A percentile compares a stretch with the other conserved stretches of the same genome.
phyloP scores from a whole-genome alignment of 441 rosid species.

The Melastoma candidum region DNA sequence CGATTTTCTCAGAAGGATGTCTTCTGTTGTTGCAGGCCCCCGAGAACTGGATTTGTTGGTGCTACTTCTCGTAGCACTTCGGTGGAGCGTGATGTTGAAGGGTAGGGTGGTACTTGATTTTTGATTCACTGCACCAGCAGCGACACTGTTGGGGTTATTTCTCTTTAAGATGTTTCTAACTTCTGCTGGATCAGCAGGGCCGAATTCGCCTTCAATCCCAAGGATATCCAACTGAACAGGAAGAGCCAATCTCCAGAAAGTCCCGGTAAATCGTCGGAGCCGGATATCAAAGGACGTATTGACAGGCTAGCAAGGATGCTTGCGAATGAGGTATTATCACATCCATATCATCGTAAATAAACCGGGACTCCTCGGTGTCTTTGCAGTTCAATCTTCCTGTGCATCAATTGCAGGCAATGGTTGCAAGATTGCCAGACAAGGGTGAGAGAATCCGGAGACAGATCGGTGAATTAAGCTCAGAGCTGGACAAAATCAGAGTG shows the following conservation, averaged over 20 bases:
- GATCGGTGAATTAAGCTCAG: conserved; percentile 46
- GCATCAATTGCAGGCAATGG: conserved; percentile 30
- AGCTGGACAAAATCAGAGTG: conserved; percentile 39
- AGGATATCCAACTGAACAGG: conserved; percentile 45
- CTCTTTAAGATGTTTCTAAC: conserved; percentile 2
- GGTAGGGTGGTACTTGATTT: conserved; percentile 31
- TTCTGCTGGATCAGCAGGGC: conserved; percentile 35
- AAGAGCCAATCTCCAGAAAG: conserved; percentile 41
- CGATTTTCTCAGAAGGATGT: background rate
- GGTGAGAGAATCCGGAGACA: conserved; percentile 68
- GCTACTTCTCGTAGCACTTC: conserved; percentile 34
- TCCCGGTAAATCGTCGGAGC: conserved; percentile 43
- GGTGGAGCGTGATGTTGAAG: conserved; percentile 36
- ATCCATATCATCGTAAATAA: background rate
- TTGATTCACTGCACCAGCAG: background rate
- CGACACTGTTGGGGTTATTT: background rate
- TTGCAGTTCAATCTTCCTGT: too few species aligned
- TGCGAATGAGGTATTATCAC: conserved; percentile 51
- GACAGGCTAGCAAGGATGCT: conserved; percentile 40
- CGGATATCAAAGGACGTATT: conserved; percentile 62
- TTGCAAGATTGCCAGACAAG: conserved; percentile 67
- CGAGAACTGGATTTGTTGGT: conserved; percentile 24
- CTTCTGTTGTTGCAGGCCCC: conserved; percentile 28
- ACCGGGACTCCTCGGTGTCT: too few species aligned
- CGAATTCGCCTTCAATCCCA: conserved; percentile 70